phyloP scores from a whole-genome alignment of 768 basidiomycete species.

The Leccinellum luteum region DNA sequence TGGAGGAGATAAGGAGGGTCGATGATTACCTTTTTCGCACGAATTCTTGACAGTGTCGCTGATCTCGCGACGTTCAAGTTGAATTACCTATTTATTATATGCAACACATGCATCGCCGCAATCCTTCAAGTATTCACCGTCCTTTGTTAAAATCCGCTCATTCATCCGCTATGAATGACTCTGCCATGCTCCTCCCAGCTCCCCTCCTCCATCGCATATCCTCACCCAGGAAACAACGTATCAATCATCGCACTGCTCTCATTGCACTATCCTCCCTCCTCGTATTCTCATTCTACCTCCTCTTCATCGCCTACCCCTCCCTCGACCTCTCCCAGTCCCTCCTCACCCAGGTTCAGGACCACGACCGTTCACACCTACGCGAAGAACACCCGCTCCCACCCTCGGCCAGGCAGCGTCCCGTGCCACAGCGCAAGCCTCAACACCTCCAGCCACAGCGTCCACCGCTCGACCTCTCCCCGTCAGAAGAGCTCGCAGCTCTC shows the following conservation, averaged over 20 bases:
- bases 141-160: slow-evolving; percentile 17
- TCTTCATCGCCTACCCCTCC: slow-evolving; percentile 48
- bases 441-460: slow-evolving; percentile 25
- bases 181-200: slow-evolving; percentile 32
- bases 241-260: slow-evolving; percentile 51
- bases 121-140: slow-evolving; percentile 13
- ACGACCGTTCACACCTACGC: slow-evolving; percentile 1
- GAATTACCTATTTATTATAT: not conserved
- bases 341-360: slow-evolving; percentile 24
- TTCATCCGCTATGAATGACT: not conserved
- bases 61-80: not conserved
- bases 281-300: slow-evolving; percentile 51
- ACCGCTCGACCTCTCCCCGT: slow-evolving; percentile 45
- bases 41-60: not conserved
- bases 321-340: slow-evolving; percentile 36
- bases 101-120: slow-evolving; percentile 30
- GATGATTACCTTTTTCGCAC: not conserved
- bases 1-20: not conserved
- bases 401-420: not conserved
- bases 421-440: slow-evolving; percentile 21
- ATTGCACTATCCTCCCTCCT: slow-evolving; percentile 53
- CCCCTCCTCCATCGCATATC: slow-evolving; percentile 24
- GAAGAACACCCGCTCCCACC: slow-evolving; percentile 26
- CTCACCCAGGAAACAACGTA: slow-evolving; percentile 33
- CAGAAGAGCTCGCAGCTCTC: slow-evolving; percentile 72